These are phyloP conservation scores for Erodium moschatum DNA, from an alignment of 441 rosid genomes.

Conservation along the genomic window DNA sequence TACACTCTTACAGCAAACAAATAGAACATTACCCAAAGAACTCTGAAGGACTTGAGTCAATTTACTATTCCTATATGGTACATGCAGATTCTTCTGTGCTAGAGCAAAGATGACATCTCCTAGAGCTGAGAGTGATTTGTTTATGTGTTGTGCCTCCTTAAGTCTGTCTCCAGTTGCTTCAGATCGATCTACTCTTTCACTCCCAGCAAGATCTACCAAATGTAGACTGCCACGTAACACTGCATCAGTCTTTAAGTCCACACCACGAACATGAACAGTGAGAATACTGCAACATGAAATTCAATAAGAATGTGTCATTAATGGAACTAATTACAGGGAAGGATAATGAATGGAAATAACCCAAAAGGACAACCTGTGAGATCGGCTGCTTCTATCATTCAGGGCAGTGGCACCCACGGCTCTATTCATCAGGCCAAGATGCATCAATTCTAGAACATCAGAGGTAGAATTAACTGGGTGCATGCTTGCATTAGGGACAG, in stretches of 20 bases:
- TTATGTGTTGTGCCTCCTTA: slow-evolving; percentile 91
- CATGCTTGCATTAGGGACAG: slow-evolving; percentile 95
- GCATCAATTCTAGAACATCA: slow-evolving; percentile 81
- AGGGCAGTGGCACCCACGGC: slow-evolving; percentile 86
- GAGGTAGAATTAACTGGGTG: slow-evolving; percentile 66
- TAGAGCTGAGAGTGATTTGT: slow-evolving; percentile 89
- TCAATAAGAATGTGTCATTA: slow-evolving; percentile 15
- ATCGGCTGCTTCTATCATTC: slow-evolving; percentile 94
- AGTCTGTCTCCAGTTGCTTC: slow-evolving; percentile 75
- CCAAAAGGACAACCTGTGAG: slow-evolving; percentile 47
- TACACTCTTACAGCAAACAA: slow-evolving; percentile 3
- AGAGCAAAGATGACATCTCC: slow-evolving; percentile 93
- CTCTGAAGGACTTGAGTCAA: slow-evolving; percentile 95
- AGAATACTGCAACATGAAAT: slow-evolving; percentile 5
- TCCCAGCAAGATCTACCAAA: slow-evolving; percentile 96
- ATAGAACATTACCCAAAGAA: slow-evolving; percentile 51
- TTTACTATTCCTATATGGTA: slow-evolving; percentile 93
- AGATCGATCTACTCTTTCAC: slow-evolving; percentile 86
- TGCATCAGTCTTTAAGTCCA: slow-evolving; percentile 53
- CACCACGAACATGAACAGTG: slow-evolving; percentile 35
- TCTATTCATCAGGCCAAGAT: slow-evolving; percentile 67
- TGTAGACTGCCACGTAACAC: slow-evolving; percentile 65
- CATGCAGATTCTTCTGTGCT: slow-evolving; percentile 78
- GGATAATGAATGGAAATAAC: not conserved
- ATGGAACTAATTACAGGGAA: slow-evolving; percentile 7